Evolutionary conservation across 192 early-diverging fungal species (phyloP), one percentile per base, ranked within the genome.

Genomic region (Podila verticillata): DNA sequence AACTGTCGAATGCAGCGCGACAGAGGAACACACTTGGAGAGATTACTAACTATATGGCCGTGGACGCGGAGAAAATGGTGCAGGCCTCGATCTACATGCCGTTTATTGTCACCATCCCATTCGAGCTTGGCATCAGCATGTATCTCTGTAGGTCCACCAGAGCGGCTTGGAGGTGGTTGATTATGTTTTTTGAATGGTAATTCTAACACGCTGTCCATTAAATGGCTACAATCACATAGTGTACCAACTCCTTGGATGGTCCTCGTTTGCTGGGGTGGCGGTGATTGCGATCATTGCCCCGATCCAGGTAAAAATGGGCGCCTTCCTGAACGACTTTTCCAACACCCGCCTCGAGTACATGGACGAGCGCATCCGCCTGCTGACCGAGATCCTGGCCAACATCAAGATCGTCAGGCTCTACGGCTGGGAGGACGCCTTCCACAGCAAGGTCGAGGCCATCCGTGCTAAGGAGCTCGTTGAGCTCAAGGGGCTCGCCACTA

Each of bases 31-130:
- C 69, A 1, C 51, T 79, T 2, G 75, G 75, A 24, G 75, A 79
- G 28, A 79, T 79, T 32, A 79, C 91, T 1, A 92, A 88, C 70
- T 81, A 92, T 73, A 91, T 93, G 80, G 86, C 89, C 7, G 85
- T 89, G 2, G 94, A 95, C 66, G 82, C 92, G 15, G 86, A 87
- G 31, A 86, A 87, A 34, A 75, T 93, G 29, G 70, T 86, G 0
- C 84, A 91, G 48, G 75, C 69, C 7, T 48, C 36, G 4, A 63
- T 34, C 3, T 79, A 22, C 34, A 30, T 79, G 30, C 75, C 75
- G 2, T 12, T 72, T 0, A 68, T 87, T 29, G 64, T 87, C 0
- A 74, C 88, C 54, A 87, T 91, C 54, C 63, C 89, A 49, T 82
- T 91, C 67, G 85, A 87, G 5, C 17, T 30, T 59, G 30, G 24